These are phyloP conservation scores for Geranium rotundifolium DNA, from an alignment of 345 rosid species.

Conservation along the genomic window DNA sequence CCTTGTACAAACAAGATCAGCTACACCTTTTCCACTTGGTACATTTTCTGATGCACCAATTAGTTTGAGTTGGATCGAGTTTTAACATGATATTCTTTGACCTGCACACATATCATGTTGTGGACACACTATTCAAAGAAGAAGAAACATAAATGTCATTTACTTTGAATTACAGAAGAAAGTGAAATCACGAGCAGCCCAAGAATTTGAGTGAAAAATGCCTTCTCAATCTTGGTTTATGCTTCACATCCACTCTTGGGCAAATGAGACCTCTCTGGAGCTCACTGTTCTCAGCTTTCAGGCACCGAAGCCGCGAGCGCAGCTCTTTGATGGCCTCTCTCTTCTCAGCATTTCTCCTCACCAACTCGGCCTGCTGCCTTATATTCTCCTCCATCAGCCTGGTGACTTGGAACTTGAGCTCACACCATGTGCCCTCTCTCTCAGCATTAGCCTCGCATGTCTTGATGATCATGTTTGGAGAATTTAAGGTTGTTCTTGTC, in stretches of 20 bases:
- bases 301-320: constrained; percentile 15
- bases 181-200: not conserved
- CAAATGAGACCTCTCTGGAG: constrained; percentile 17
- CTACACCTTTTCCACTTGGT: too few species aligned
- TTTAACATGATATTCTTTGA: too few species aligned
- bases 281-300: constrained; percentile 28
- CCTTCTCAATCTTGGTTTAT: constrained; percentile 15
- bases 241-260: constrained; percentile 16
- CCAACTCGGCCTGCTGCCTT: constrained; percentile 30
- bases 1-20: too few species aligned
- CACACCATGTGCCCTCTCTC: constrained; percentile 14
- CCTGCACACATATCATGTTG: too few species aligned
- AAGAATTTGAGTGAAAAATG: constrained; percentile 12
- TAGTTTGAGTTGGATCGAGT: too few species aligned
- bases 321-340: constrained; percentile 24
- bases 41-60: too few species aligned
- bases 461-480: not conserved
- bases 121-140: too few species aligned
- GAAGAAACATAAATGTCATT: too few species aligned
- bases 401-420: constrained; percentile 19
- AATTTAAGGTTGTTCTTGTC: constrained; percentile 1
- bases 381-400: constrained; percentile 39
- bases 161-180: too few species aligned
- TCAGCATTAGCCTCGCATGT: constrained; percentile 2
- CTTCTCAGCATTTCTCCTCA: constrained; percentile 43